Conservation (phyloP, 2,329 filamentous ascomycete genomes). For the Seiridium unicorne region DNA sequence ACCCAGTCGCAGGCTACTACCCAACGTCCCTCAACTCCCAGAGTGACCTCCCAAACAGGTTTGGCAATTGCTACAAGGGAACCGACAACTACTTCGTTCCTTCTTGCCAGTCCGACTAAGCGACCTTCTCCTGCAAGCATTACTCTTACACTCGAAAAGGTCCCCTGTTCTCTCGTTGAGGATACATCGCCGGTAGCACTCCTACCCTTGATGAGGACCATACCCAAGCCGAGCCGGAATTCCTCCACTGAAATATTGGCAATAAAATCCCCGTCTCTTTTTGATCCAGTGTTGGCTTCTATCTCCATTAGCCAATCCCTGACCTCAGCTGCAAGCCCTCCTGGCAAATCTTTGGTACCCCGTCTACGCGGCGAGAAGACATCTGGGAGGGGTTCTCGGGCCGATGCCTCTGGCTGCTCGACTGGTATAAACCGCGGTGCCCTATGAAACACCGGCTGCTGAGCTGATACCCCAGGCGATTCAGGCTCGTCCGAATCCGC, state of each 20-base stretch:
- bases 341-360: slow-evolving; percentile 32
- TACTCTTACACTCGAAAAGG: slow-evolving; percentile 9
- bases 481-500: not conserved
- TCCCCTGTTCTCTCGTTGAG: not conserved
- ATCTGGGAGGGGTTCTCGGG: slow-evolving; percentile 30
- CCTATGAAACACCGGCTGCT: slow-evolving; percentile 31
- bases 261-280: slow-evolving; percentile 17
- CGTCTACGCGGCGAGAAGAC: slow-evolving; percentile 37
- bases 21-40: slow-evolving; percentile 29
- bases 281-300: slow-evolving; percentile 27
- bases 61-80: slow-evolving; percentile 29
- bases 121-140: slow-evolving; percentile 27
- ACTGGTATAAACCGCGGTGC: slow-evolving; percentile 36
- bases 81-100: slow-evolving; percentile 23
- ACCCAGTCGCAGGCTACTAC: slow-evolving; percentile 36
- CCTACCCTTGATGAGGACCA: slow-evolving; percentile 26
- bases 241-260: slow-evolving; percentile 21
- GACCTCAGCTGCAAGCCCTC: slow-evolving; percentile 39
- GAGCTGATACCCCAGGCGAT: not conserved
- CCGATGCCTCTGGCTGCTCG: slow-evolving; percentile 13
- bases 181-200: not conserved
- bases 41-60: slow-evolving; percentile 34
- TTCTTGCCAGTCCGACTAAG: slow-evolving; percentile 22
- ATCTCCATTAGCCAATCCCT: slow-evolving; percentile 44
- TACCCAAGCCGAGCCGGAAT: slow-evolving; percentile 17